phyloP scores from a whole-genome alignment of 164 flowering plant genomes.

The Vitis labrusca region DNA sequence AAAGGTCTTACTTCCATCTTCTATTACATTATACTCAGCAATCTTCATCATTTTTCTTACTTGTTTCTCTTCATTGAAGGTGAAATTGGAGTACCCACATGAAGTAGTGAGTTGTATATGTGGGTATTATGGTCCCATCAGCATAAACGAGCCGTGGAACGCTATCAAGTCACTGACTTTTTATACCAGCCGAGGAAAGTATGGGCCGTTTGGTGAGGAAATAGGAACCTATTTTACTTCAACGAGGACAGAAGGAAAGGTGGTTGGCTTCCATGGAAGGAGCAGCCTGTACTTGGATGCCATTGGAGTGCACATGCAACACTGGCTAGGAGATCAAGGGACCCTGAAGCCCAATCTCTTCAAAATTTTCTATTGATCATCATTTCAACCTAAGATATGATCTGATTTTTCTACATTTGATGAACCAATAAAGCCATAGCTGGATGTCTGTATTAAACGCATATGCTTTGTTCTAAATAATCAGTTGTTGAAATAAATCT shows the following conservation, averaged over 20 bases:
- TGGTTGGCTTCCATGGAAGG: slow-evolving; percentile 87
- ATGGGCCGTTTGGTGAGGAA: slow-evolving; percentile 86
- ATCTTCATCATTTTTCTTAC: too few species aligned
- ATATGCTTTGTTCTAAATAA: too few species aligned
- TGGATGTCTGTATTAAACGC: too few species aligned
- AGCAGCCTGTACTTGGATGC: slow-evolving; percentile 72
- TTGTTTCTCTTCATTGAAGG: slow-evolving; percentile 29
- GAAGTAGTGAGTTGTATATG: slow-evolving; percentile 63
- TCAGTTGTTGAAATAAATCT: not conserved
- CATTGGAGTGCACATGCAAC: slow-evolving; percentile 89
- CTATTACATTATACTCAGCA: too few species aligned
- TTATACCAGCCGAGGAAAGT: slow-evolving; percentile 58
- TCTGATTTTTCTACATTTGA: not conserved
- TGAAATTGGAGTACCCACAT: slow-evolving; percentile 65
- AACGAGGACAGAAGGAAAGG: slow-evolving; percentile 67
- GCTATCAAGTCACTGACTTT: slow-evolving; percentile 65
- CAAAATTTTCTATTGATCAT: slow-evolving; percentile 29
- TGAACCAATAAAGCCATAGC: not conserved
- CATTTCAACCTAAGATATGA: not conserved
- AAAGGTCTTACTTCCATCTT: not conserved
- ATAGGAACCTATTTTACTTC: slow-evolving; percentile 71
- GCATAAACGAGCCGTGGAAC: slow-evolving; percentile 27
- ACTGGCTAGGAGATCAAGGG: slow-evolving; percentile 58
- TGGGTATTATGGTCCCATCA: slow-evolving; percentile 57
- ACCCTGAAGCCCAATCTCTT: slow-evolving; percentile 20